Evolutionary conservation across 2,329 filamentous ascomycete species (phyloP).

Genomic region (Pestalotiopsis fici): DNA sequence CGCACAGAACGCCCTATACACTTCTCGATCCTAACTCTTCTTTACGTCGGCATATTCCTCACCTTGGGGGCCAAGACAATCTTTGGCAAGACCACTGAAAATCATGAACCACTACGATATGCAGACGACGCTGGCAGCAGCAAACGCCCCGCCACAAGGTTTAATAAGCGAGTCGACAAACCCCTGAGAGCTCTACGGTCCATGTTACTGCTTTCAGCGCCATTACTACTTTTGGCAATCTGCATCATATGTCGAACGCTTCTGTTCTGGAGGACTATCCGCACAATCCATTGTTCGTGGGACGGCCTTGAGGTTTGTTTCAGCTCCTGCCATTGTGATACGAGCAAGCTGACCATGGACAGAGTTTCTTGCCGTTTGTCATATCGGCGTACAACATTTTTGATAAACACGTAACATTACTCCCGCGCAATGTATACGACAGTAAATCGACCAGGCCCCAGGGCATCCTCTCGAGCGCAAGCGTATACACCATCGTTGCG

Average conservation of each 20-base stretch:
- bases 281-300: slow-evolving; percentile 34
- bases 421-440: slow-evolving; percentile 23
- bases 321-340: neutral
- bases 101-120: slow-evolving; percentile 10
- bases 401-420: slow-evolving; percentile 17
- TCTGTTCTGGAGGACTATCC: slow-evolving; percentile 30
- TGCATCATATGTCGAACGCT: slow-evolving; percentile 25
- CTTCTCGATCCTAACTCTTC: slow-evolving; percentile 30
- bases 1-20: slow-evolving; percentile 33
- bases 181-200: slow-evolving; percentile 15
- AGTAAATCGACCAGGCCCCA: slow-evolving; percentile 11
- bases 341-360: neutral
- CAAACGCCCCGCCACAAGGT: neutral
- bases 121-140: slow-evolving; percentile 11
- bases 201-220: slow-evolving; percentile 13
- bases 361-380: slow-evolving; percentile 33
- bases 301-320: slow-evolving; percentile 32
- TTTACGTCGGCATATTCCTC: slow-evolving; percentile 22
- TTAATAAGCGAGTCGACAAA: neutral
- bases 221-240: slow-evolving; percentile 20
- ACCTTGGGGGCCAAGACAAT: slow-evolving; percentile 16
- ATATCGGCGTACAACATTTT: slow-evolving; percentile 22
- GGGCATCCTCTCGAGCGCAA: neutral
- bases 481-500: slow-evolving; percentile 22
- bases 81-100: slow-evolving; percentile 12